phyloP scores from a whole-genome alignment of 2,329 filamentous ascomycete species.

The Pseudogymnoascus sp. region DNA sequence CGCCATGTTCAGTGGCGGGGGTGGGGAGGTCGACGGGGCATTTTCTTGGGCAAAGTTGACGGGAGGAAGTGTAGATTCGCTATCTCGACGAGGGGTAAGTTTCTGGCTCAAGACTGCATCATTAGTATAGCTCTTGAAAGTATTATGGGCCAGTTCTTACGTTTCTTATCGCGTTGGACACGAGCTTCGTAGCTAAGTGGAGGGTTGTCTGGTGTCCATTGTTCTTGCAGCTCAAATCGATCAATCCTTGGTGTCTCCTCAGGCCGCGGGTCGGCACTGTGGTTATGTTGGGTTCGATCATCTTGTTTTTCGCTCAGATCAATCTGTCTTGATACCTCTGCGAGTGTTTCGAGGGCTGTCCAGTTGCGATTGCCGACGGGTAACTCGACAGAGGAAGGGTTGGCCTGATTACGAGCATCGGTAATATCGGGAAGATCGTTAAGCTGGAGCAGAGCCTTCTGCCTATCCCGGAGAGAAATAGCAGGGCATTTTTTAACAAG shows the following conservation, averaged over 20 bases:
- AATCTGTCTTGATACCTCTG: slow-evolving; percentile 78
- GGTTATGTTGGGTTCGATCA: slow-evolving; percentile 41
- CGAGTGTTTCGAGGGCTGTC: slow-evolving; percentile 77
- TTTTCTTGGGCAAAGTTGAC: slow-evolving; percentile 16
- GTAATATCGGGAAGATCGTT: slow-evolving; percentile 57
- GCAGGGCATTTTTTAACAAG: slow-evolving; percentile 81
- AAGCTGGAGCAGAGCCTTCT: slow-evolving; percentile 65
- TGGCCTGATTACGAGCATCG: slow-evolving; percentile 29
- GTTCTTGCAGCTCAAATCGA: slow-evolving; percentile 49
- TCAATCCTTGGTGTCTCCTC: slow-evolving; percentile 21
- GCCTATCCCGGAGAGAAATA: slow-evolving; percentile 65
- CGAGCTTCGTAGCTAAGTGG: slow-evolving; percentile 42
- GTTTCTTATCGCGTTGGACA: slow-evolving; percentile 31
- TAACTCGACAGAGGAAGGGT: slow-evolving; percentile 33
- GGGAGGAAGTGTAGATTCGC: slow-evolving; percentile 14
- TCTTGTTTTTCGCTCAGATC: slow-evolving; percentile 57
- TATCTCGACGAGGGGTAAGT: slow-evolving; percentile 16
- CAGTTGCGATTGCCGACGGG: slow-evolving; percentile 53
- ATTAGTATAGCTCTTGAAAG: slow-evolving; percentile 19
- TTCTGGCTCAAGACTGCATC: slow-evolving; percentile 17
- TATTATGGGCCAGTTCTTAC: slow-evolving; percentile 27
- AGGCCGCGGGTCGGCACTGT: slow-evolving; percentile 29
- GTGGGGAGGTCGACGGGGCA: slow-evolving; percentile 24
- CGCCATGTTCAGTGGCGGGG: slow-evolving; percentile 20
- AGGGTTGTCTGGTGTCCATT: slow-evolving; percentile 51